A percentile compares a stretch with the other conserved stretches of the same genome.
Conservation (phyloP, 2,329 filamentous ascomycete species). For the Claviceps capensis region DNA sequence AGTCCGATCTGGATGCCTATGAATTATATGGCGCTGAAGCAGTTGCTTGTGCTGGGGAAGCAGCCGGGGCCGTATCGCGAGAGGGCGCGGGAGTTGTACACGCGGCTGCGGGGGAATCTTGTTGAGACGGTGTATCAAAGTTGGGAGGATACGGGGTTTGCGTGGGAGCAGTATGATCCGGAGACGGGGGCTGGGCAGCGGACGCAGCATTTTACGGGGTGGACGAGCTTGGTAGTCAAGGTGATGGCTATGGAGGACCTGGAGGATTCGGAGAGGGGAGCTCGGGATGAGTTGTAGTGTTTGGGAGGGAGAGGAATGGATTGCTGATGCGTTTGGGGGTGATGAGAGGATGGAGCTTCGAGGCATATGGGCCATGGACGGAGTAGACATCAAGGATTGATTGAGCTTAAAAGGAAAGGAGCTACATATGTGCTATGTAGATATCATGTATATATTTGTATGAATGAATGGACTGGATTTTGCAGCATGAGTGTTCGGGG, state of each 20-base stretch:
- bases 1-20: slow-evolving; percentile 93
- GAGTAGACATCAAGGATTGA: too few species aligned
- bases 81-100: slow-evolving; percentile 62
- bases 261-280: slow-evolving; percentile 12
- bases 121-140: slow-evolving; percentile 77
- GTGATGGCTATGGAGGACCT: slow-evolving; percentile 89
- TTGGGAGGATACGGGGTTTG: slow-evolving; percentile 88
- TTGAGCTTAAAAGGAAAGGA: too few species aligned
- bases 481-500: too few species aligned
- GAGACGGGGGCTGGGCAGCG: slow-evolving; percentile 87
- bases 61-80: slow-evolving; percentile 53
- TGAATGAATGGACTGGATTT: too few species aligned
- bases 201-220: slow-evolving; percentile 95
- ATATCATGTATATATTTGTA: too few species aligned
- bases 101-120: slow-evolving; percentile 63
- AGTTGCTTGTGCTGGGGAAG: slow-evolving; percentile 55
- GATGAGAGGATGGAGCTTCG: too few species aligned
- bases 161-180: slow-evolving; percentile 97
- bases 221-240: slow-evolving; percentile 97
- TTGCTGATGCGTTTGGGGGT: neutral
- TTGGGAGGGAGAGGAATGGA: neutral
- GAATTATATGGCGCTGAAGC: slow-evolving; percentile 75
- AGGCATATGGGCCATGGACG: too few species aligned
- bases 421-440: too few species aligned
- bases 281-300: slow-evolving; percentile 33